A percentile compares a stretch with the other conserved stretches of the same genome.
phyloP scores from a whole-genome alignment of 106 monocot species.

The Phalaenopsis equestris region DNA sequence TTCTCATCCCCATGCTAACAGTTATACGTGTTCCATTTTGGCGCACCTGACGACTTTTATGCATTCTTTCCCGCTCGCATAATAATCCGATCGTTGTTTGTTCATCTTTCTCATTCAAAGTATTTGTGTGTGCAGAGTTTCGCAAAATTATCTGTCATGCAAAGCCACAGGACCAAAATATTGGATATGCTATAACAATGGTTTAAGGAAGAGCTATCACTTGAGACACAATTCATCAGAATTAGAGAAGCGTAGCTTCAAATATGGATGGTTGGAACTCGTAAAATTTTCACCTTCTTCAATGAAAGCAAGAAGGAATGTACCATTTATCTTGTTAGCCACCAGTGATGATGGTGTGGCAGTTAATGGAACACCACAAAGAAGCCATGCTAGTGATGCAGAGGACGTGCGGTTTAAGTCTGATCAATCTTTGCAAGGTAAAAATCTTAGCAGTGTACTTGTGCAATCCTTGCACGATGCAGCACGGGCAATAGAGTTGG shows the following conservation, averaged over 20 bases:
- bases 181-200: conserved; percentile 10
- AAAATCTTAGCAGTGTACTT: conserved; percentile 54
- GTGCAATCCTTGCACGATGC: conserved; percentile 88
- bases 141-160: conserved; percentile 15
- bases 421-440: conserved; percentile 42
- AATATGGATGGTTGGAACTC: conserved; percentile 23
- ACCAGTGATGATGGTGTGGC: conserved; percentile 47
- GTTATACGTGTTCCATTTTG: not conserved
- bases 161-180: conserved; percentile 15
- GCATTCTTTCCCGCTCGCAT: not conserved
- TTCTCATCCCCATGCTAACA: not conserved
- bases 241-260: conserved; percentile 13
- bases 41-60: not conserved
- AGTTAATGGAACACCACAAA: conserved; percentile 44
- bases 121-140: conserved; percentile 39
- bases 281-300: conserved; percentile 12
- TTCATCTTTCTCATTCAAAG: not conserved
- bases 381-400: conserved; percentile 25
- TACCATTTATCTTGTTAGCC: conserved; percentile 20
- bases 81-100: not conserved
- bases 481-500: conserved; percentile 76
- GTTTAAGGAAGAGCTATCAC: conserved; percentile 13
- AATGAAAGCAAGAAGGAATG: conserved; percentile 23
- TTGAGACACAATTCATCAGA: conserved; percentile 20
- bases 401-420: conserved; percentile 50